Conservation (phyloP, 768 basidiomycete genomes). For the Trametes elegans region DNA sequence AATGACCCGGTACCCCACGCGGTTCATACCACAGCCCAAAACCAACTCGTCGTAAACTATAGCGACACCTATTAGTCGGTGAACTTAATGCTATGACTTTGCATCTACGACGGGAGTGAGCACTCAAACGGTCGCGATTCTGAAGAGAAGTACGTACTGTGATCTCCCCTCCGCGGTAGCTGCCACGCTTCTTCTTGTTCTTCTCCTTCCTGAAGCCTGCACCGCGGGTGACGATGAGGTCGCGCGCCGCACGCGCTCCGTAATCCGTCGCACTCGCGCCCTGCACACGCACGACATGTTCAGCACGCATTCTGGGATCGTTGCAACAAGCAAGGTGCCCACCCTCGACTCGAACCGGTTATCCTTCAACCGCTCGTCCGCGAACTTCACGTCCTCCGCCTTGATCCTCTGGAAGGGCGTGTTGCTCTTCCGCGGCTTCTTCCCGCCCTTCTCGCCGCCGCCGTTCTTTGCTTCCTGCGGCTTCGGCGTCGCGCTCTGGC, state of each 20-base stretch:
- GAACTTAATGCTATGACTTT: conserved; percentile 89
- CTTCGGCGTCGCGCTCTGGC: background rate
- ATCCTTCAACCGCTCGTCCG: conserved; percentile 51
- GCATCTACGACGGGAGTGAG: conserved; percentile 46
- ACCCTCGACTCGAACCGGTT: conserved; percentile 86
- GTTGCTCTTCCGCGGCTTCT: conserved; percentile 41
- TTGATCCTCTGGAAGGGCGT: conserved; percentile 83
- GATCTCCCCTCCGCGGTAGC: conserved; percentile 93
- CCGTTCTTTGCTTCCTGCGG: conserved; percentile 4
- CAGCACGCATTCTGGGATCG: background rate
- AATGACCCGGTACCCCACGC: too few species aligned
- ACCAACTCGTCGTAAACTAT: too few species aligned
- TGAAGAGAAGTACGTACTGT: conserved; percentile 52
- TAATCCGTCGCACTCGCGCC: conserved; percentile 76
- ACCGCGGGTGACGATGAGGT: conserved; percentile 91
- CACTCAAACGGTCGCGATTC: background rate
- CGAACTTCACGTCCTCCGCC: conserved; percentile 50
- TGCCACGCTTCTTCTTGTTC: conserved; percentile 98
- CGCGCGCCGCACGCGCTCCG: conserved; percentile 78
- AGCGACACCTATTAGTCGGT: conserved; percentile 35
- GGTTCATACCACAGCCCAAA: too few species aligned
- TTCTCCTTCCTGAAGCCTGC: conserved; percentile 98
- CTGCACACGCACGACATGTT: conserved; percentile 33
- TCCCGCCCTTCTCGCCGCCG: conserved; percentile 22
- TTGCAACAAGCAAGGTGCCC: conserved; percentile 21